Base-by-base conservation (phyloP, 1,139 yeast genomes). In the Yamadazyma pseudoaaseri region DNA sequence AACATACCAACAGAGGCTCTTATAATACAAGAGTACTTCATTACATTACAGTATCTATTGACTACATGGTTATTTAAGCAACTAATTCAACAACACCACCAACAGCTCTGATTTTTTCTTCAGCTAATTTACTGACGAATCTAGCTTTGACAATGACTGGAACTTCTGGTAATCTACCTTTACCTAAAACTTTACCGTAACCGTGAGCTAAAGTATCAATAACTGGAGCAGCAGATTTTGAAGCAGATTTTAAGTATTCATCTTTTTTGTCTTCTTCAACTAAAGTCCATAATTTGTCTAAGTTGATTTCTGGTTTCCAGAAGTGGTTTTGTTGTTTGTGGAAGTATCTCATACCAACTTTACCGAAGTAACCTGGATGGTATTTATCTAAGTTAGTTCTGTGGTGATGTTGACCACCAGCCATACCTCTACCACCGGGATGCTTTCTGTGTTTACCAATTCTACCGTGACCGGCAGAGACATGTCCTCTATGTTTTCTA, bases 341-440 rank as follows among this genome's bases (percentile, higher is more conserved):
- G 96, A 86, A 94, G 85, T 86, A 85, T 86, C 98, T 89, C 97
- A 92, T 92, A 90, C 99, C 99, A 71, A 94, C 97, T 81, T 94
- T 94, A 86, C 99, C 99, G 77, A 94, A 94, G 94, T 94, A 94
- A 89, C 99, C 99, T 65, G 98, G 98, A 75, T 94, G 99, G 96
- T 86, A 94, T 77, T 90, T 92, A 74, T 94, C 98, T 80, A 92
- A 77, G 82, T 89, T 89, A 73, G 92, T 89, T 86, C 97, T 89
- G 96, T 94, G 98, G 79, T 92, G 99, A 75, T 87, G 97, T 78
- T 81, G 95, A 86, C 99, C 99, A 90, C 99, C 99, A 73, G 99
- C 99, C 94, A 79, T 92, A 92, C 99, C 99, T 80, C 98, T 92
- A 81, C 99, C 99, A 92, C 98, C 98, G 61, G 98, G 97, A 66